These are phyloP conservation scores for Hyphopichia wangnamkhiaoensis DNA, from an alignment of 1,139 yeast species.

Conservation along the genomic window DNA sequence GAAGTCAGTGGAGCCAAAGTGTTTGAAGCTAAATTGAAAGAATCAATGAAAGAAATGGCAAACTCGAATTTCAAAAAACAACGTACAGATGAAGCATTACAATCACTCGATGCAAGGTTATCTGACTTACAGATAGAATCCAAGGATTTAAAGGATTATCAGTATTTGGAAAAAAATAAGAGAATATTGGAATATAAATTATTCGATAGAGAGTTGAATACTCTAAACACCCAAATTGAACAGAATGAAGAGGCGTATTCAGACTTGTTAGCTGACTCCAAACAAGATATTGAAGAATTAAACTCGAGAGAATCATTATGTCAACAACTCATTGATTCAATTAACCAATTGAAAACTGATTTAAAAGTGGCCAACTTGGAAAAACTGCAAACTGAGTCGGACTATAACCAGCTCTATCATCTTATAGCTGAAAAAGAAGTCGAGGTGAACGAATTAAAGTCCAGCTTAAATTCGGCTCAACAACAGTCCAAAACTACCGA, in stretches of 20 bases:
- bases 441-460: conserved; percentile 32
- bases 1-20: conserved; percentile 96
- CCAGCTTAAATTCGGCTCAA: conserved; percentile 15
- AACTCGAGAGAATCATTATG: conserved; percentile 49
- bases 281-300: conserved; percentile 43
- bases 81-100: conserved; percentile 74
- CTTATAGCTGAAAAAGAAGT: conserved; percentile 44
- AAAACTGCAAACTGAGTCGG: conserved; percentile 51
- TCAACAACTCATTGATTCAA: conserved; percentile 48
- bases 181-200: conserved; percentile 76
- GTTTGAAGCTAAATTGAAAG: conserved; percentile 78
- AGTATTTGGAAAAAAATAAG: conserved; percentile 64
- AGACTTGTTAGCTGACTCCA: conserved; percentile 47
- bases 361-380: conserved; percentile 50
- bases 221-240: conserved; percentile 61
- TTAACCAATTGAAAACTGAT: conserved; percentile 40
- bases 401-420: conserved; percentile 46
- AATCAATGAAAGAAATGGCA: conserved; percentile 77
- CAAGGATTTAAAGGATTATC: conserved; percentile 70
- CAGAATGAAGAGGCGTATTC: conserved; percentile 61
- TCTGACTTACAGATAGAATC: conserved; percentile 81
- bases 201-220: conserved; percentile 72
- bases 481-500: conserved; percentile 17
- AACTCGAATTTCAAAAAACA: conserved; percentile 69
- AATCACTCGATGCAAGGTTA: conserved; percentile 69